Conservation (phyloP, 139 green algal genomes). For the Picochlorum sp. region DNA sequence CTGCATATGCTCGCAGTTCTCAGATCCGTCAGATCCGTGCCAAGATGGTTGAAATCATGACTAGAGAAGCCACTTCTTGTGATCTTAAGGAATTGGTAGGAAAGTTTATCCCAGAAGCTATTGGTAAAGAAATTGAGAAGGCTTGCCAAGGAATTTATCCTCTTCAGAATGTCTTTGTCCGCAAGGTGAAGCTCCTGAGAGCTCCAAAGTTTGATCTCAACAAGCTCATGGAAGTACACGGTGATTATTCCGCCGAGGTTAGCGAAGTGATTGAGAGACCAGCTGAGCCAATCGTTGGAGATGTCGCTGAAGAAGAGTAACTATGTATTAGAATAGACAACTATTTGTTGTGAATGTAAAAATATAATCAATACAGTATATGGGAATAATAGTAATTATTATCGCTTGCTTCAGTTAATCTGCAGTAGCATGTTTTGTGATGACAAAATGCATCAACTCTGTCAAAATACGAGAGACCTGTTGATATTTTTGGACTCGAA, state of each 20-base stretch:
- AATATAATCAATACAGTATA: no score
- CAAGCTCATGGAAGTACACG: constrained; percentile 99
- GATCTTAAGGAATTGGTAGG: constrained; percentile 98
- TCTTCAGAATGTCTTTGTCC: constrained; percentile 89
- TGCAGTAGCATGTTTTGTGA: no score
- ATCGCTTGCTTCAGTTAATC: no score
- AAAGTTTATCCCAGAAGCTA: constrained; percentile 99
- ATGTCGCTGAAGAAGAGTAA: constrained; percentile 18
- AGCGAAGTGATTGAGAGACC: constrained; percentile 32
- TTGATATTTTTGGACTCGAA: not conserved
- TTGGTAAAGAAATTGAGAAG: constrained; percentile 99
- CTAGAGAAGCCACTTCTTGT: constrained; percentile 73
- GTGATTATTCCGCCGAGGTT: constrained; percentile 73
- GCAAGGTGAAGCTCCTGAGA: constrained; percentile 99
- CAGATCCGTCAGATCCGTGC: constrained; percentile 81
- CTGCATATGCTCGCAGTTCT: constrained; percentile 85
- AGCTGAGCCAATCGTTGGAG: constrained; percentile 23
- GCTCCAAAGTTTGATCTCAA: constrained; percentile 95
- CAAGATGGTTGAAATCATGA: constrained; percentile 99
- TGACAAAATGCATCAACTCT: not conserved
- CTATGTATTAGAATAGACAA: not conserved
- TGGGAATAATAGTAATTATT: no score
- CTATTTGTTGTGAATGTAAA: not conserved
- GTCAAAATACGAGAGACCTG: not conserved
- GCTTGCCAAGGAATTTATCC: constrained; percentile 83